phyloP scores from a whole-genome alignment of 148 eudicot species.

The Silene uniflora region DNA sequence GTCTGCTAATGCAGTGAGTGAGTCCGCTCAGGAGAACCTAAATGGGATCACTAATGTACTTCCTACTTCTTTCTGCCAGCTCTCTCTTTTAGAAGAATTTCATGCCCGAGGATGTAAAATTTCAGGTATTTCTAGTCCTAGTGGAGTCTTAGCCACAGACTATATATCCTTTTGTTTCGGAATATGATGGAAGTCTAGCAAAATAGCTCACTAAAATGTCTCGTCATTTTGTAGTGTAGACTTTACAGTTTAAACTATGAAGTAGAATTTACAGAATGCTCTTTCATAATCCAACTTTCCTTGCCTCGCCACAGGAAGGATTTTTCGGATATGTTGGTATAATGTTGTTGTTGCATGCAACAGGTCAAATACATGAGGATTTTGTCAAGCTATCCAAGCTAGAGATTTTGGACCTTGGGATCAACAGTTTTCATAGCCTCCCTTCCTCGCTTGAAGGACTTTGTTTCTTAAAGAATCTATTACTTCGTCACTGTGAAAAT shows the following conservation, averaged over 20 bases:
- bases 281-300: too few species aligned
- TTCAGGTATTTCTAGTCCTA: conserved; percentile 19
- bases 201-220: too few species aligned
- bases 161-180: not conserved
- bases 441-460: conserved; percentile 50
- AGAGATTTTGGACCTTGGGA: conserved; percentile 39
- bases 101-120: conserved; percentile 52
- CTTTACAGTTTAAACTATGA: too few species aligned
- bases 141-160: not conserved
- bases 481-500: too few species aligned
- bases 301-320: too few species aligned
- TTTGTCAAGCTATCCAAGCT: conserved; percentile 43
- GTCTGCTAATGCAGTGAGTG: not conserved
- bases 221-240: too few species aligned
- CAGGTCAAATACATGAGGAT: conserved; percentile 42
- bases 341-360: too few species aligned
- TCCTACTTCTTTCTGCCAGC: conserved; percentile 44
- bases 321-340: too few species aligned
- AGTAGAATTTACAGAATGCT: too few species aligned
- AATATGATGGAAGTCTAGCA: not conserved
- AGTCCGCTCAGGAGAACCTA: not conserved
- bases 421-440: conserved; percentile 45
- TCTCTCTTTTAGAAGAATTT: conserved; percentile 40
- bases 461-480: conserved; percentile 34
- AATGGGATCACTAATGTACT: conserved; percentile 16